These are phyloP conservation scores for Kondoa malvinella DNA, from an alignment of 768 basidiomycete genomes.

Conservation along the genomic window DNA sequence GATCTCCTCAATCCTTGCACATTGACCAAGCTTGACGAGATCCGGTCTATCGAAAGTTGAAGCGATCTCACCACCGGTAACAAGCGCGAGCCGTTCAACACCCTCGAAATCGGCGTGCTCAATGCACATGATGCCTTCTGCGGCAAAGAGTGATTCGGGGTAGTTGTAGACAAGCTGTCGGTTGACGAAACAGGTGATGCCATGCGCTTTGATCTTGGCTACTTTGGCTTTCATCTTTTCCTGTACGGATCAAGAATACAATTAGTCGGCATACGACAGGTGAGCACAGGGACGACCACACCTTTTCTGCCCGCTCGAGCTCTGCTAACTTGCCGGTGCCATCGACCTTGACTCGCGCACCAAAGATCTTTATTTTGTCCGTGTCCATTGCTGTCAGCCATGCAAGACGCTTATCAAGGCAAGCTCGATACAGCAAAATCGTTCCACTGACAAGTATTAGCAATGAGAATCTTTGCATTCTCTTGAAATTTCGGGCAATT, in stretches of 20 bases:
- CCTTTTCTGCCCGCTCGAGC: slow-evolving; percentile 85
- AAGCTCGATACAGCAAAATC: background rate
- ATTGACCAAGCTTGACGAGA: slow-evolving; percentile 75
- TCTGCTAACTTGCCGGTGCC: slow-evolving; percentile 93
- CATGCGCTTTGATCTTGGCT: slow-evolving; percentile 77
- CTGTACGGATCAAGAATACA: slow-evolving; percentile 34
- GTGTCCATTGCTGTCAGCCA: slow-evolving; percentile 89
- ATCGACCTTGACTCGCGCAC: slow-evolving; percentile 88
- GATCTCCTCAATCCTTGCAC: slow-evolving; percentile 92
- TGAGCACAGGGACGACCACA: slow-evolving; percentile 30
- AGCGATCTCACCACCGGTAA: slow-evolving; percentile 94
- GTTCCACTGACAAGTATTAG: slow-evolving; percentile 70
- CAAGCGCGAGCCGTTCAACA: slow-evolving; percentile 83
- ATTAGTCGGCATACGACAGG: background rate
- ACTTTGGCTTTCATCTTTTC: slow-evolving; percentile 99
- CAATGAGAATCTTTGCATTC: slow-evolving; percentile 87
- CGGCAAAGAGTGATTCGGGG: slow-evolving; percentile 84
- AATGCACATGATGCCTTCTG: slow-evolving; percentile 85
- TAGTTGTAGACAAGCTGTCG: slow-evolving; percentile 99
- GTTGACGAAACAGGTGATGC: slow-evolving; percentile 95
- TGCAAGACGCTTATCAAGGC: background rate
- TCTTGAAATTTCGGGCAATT: slow-evolving; percentile 90
- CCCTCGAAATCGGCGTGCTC: slow-evolving; percentile 99
- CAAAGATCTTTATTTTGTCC: slow-evolving; percentile 99
- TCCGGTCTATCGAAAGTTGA: slow-evolving; percentile 87